phyloP scores from a whole-genome alignment of 192 early-diverging fungal species.

The Backusella australiensis region DNA sequence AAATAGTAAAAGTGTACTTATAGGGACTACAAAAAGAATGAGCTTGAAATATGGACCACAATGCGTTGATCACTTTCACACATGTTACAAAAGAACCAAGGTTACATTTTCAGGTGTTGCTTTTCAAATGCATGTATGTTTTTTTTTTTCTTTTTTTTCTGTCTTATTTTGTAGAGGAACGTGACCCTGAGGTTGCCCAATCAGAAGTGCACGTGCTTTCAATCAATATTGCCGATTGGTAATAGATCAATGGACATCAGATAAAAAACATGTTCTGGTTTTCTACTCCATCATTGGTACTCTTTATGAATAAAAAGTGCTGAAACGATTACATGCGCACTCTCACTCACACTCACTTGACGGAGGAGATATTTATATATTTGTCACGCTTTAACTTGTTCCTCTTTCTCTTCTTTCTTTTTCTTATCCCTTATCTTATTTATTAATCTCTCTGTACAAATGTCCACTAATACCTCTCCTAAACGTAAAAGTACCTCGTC shows the following conservation, averaged over 20 bases:
- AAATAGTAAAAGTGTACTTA: neutral
- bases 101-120: conserved; percentile 5
- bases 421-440: neutral
- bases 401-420: neutral
- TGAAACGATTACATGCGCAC: neutral
- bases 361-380: neutral
- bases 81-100: neutral
- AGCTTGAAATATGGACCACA: neutral
- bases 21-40: neutral
- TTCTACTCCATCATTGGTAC: conserved; percentile 10
- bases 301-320: neutral
- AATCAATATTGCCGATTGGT: conserved; percentile 11
- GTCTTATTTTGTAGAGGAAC: neutral
- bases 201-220: conserved; percentile 13
- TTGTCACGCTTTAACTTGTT: neutral
- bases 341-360: neutral
- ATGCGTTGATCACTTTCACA: neutral
- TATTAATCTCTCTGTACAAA: neutral
- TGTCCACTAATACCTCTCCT: neutral
- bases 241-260: neutral
- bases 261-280: neutral
- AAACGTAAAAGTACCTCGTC: conserved; percentile 1
- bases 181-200: conserved; percentile 16
- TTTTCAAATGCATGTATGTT: conserved; percentile 1
- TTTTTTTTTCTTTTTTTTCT: neutral